Conservation (phyloP, 805 yeast genomes). For the Nematodospora valgi region DNA sequence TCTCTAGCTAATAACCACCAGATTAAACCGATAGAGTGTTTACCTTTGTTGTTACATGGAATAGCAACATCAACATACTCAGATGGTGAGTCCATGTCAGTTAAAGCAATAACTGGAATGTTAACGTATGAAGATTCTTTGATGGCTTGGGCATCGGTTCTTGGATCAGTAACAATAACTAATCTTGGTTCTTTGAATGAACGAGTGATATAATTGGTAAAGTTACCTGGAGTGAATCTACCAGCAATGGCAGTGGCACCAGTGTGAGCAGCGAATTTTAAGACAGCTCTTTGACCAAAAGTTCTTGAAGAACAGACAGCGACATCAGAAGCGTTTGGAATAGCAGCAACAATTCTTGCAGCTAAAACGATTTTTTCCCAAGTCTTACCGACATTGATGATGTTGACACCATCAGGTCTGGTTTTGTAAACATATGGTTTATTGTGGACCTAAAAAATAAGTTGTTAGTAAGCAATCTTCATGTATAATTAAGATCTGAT, state of each 20-base stretch:
- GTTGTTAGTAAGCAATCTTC: conserved; percentile 16
- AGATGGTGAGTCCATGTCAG: conserved; percentile 98
- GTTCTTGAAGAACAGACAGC: conserved; percentile 99
- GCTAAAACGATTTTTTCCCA: conserved; percentile 99
- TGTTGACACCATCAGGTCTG: conserved; percentile 99
- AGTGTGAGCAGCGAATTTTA: conserved; percentile 99
- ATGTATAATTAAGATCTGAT: background rate
- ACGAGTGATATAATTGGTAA: conserved; percentile 99
- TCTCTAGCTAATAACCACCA: conserved; percentile 99
- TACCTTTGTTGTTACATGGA: conserved; percentile 99
- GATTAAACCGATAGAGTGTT: conserved; percentile 98
- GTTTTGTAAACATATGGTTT: conserved; percentile 95
- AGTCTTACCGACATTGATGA: conserved; percentile 97
- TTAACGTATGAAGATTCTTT: conserved; percentile 99
- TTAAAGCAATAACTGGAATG: conserved; percentile 99
- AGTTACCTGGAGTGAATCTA: conserved; percentile 99
- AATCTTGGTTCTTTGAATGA: conserved; percentile 99
- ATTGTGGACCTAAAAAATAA: conserved; percentile 73
- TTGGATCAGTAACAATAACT: conserved; percentile 98
- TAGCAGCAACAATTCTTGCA: conserved; percentile 99
- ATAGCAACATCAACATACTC: conserved; percentile 99
- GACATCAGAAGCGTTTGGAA: conserved; percentile 97
- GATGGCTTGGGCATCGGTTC: conserved; percentile 99
- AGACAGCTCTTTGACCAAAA: conserved; percentile 99
- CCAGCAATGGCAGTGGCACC: conserved; percentile 99